phyloP scores from a whole-genome alignment of 768 basidiomycete species.

The Strobilomyces confusus region DNA sequence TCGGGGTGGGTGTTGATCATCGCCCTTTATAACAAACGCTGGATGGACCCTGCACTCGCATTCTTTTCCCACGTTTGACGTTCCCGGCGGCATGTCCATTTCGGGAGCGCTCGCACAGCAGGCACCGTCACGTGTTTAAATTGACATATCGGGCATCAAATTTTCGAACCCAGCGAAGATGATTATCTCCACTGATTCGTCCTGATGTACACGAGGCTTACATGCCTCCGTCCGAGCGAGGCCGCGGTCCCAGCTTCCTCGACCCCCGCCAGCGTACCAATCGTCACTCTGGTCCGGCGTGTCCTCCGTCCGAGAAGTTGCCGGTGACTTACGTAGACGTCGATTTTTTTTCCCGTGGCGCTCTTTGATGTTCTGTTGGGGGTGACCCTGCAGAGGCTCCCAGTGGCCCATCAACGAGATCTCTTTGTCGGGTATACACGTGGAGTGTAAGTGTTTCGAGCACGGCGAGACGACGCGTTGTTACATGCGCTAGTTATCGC shows the following conservation, averaged over 20 bases:
- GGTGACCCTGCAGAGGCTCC: neutral
- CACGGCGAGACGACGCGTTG: neutral
- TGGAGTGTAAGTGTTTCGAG: neutral
- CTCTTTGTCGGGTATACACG: no score
- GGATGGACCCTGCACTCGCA: slow-evolving; percentile 31
- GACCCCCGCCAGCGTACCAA: no score
- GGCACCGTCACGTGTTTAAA: slow-evolving; percentile 29
- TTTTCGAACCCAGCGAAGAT: slow-evolving; percentile 24
- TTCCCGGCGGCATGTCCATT: slow-evolving; percentile 34
- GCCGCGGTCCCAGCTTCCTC: neutral
- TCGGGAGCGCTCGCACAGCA: slow-evolving; percentile 21
- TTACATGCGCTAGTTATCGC: slow-evolving; percentile 4
- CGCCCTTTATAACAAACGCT: slow-evolving; percentile 37
- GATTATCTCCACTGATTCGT: slow-evolving; percentile 15
- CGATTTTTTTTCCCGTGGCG: neutral
- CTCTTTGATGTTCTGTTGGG: neutral
- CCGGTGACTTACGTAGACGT: slow-evolving; percentile 14
- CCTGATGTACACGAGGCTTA: slow-evolving; percentile 2
- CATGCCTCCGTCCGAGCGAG: slow-evolving; percentile 2
- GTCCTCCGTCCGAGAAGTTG: neutral
- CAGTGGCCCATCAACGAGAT: no score
- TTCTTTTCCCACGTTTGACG: slow-evolving; percentile 35
- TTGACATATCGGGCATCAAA: slow-evolving; percentile 17
- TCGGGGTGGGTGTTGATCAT: slow-evolving; percentile 37
- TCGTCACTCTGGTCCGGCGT: no score